Evolutionary conservation across 1,139 yeast genomes (phyloP), one percentile per base, ranked within the genome.

Genomic region (Zygotorulaspora mrakii): DNA sequence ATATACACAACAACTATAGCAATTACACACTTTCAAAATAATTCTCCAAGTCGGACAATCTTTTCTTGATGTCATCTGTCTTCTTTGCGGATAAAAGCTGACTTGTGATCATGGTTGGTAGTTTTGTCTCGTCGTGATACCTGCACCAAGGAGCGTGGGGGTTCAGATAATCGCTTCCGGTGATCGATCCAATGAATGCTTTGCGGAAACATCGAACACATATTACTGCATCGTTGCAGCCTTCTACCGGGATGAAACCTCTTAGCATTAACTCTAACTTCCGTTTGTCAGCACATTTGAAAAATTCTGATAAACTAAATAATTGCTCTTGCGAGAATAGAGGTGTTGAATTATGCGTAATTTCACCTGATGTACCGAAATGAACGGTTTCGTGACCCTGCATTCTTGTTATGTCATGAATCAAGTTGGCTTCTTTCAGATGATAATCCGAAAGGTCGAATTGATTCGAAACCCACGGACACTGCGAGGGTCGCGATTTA

Each of bases 131-230:
- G 13, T 52, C 43, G 25, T 34, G 42, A 28, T 49, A 49, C 12
- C 45, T 43, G 39, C 56, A 50, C 56, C 56, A 52, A 3, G 31
- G 18, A 3, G 43, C 42, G 31, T 52, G 56, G 5, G 43, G 48
- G 23, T 46, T 43, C 21, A 31, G 35, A 5, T 31, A 30, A 6
- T 37, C 40, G 6, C 29, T 32, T 16, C 36, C 27, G 21, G 46
- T 29, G 21, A 40, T n/a, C n/a, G 42, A 38, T 9, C 17, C 22
- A 14, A 34, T 11, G 9, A 40, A 45, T 1, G 49, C 42, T 12
- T 40, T 46, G 2, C 33, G 39, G 35, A 35, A 45, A 29, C 54
- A 52, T 10, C 46, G 45, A 5, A 45, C 33, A 34, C 54, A 49
- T 18, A 36, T 37, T 4, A 45, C 43, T 4, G 43, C 16, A 6